phyloP scores from a whole-genome alignment of 805 yeast genomes.

The Yarrowia divulgata region DNA sequence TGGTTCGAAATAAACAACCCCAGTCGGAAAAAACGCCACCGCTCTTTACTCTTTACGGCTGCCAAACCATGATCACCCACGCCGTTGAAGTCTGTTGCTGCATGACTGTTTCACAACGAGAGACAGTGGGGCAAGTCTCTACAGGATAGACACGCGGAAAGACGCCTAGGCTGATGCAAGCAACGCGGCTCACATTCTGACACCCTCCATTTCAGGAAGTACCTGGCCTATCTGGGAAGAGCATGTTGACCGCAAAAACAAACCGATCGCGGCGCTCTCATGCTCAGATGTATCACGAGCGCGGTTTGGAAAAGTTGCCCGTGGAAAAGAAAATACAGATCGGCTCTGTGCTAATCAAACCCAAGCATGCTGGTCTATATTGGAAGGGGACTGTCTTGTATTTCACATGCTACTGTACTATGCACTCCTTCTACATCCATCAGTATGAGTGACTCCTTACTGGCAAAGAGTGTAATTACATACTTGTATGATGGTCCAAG shows the following conservation, averaged over 20 bases:
- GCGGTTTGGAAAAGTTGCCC: neutral
- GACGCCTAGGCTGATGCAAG: conserved; percentile 4
- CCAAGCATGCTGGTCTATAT: neutral
- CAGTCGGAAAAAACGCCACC: no score
- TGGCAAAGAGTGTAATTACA: neutral
- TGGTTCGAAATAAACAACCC: no score
- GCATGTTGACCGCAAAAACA: neutral
- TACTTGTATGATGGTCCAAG: neutral
- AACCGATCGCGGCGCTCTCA: neutral
- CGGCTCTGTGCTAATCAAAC: neutral
- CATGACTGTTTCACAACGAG: conserved; percentile 19
- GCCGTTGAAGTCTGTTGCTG: conserved; percentile 4
- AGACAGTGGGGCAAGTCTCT: neutral
- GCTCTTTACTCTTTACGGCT: neutral
- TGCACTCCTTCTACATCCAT: conserved; percentile 4
- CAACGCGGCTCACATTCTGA: neutral
- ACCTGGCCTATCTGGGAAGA: neutral
- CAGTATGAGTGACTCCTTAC: conserved; percentile 9
- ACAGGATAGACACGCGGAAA: conserved; percentile 6
- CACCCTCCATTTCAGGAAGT: neutral
- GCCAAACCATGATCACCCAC: neutral
- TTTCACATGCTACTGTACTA: neutral
- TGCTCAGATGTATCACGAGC: neutral
- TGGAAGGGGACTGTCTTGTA: neutral
- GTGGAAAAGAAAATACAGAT: conserved; percentile 5